A percentile compares a stretch with the other conserved stretches of the same genome.
Evolutionary conservation across 208 protist species (phyloP).

Genomic region (Trypanosoma grayi): DNA sequence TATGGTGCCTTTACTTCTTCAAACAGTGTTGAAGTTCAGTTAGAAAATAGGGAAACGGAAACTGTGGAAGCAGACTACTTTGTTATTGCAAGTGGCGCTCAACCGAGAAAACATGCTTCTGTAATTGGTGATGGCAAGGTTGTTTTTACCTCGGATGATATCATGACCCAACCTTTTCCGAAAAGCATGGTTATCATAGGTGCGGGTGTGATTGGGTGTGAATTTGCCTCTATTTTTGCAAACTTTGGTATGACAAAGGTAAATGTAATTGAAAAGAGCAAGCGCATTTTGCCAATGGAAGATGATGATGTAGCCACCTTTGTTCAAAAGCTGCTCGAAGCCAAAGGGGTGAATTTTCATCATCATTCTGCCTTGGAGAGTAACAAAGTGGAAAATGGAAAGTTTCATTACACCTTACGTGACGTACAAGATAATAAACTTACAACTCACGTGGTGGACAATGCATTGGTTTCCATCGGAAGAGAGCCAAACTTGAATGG

Average conservation of each 20-base stretch:
- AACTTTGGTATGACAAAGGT: constrained; percentile 88
- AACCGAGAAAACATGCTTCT: constrained; percentile 73
- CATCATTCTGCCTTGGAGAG: constrained; percentile 73
- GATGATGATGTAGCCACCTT: constrained; percentile 87
- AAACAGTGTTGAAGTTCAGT: constrained; percentile 40
- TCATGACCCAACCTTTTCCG: constrained; percentile 82
- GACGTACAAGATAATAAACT: constrained; percentile 45
- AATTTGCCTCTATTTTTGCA: constrained; percentile 90
- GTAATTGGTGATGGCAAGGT: constrained; percentile 73
- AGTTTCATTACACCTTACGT: constrained; percentile 78
- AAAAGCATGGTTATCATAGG: constrained; percentile 90
- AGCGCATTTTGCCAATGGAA: constrained; percentile 85
- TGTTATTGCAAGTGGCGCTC: constrained; percentile 81
- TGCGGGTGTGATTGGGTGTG: constrained; percentile 90
- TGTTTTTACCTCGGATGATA: constrained; percentile 88
- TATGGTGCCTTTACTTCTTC: constrained; percentile 53
- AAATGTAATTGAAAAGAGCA: constrained; percentile 84
- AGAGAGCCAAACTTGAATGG: constrained; percentile 59
- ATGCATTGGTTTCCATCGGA: constrained; percentile 86
- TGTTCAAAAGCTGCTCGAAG: constrained; percentile 75
- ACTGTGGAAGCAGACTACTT: constrained; percentile 80
- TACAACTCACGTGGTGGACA: constrained; percentile 64
- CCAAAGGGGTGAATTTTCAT: constrained; percentile 79
- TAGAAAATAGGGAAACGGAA: constrained; percentile 37
- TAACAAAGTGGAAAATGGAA: constrained; percentile 60